A percentile compares a stretch with the other conserved stretches of the same genome.
These are phyloP conservation scores for Diaporthe sp. DNA, from an alignment of 2,329 filamentous ascomycete genomes.

Conservation along the genomic window DNA sequence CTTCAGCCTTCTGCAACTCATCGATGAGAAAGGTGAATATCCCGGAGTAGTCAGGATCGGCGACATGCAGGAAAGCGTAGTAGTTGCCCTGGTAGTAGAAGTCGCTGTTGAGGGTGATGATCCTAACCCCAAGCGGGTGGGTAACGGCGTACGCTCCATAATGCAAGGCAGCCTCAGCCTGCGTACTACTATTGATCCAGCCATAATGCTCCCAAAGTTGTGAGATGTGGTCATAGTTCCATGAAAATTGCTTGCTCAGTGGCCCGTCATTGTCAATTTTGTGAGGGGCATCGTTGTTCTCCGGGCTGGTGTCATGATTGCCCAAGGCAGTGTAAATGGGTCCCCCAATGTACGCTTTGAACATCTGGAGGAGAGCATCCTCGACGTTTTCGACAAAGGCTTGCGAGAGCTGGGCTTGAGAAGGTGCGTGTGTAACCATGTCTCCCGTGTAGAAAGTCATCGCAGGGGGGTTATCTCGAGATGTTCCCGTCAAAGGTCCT, in stretches of 20 bases:
- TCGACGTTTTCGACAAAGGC: conserved; percentile 68
- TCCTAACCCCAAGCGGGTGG: conserved; percentile 63
- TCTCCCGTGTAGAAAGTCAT: conserved; percentile 72
- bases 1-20: conserved; percentile 59
- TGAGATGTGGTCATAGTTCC: conserved; percentile 71
- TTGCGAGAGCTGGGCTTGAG: conserved; percentile 63
- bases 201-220: conserved; percentile 68
- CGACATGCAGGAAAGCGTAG: conserved; percentile 55
- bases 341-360: conserved; percentile 68
- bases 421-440: conserved; percentile 66
- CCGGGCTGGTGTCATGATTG: conserved; percentile 70
- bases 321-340: conserved; percentile 70
- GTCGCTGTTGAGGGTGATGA: conserved; percentile 63
- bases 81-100: conserved; percentile 62
- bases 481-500: conserved; percentile 68
- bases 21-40: conserved; percentile 59
- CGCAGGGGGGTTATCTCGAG: conserved; percentile 59
- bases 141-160: conserved; percentile 70
- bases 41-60: conserved; percentile 56
- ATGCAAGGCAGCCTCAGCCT: conserved; percentile 63
- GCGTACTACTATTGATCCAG: conserved; percentile 63
- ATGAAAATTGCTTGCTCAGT: conserved; percentile 68
- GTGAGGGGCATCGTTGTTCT: conserved; percentile 66
- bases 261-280: conserved; percentile 61
- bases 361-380: conserved; percentile 65